Evolutionary conservation across 192 early-diverging fungal species (phyloP), one percentile per base, ranked within the genome.

Genomic region (Dimargaris xerosporica): DNA sequence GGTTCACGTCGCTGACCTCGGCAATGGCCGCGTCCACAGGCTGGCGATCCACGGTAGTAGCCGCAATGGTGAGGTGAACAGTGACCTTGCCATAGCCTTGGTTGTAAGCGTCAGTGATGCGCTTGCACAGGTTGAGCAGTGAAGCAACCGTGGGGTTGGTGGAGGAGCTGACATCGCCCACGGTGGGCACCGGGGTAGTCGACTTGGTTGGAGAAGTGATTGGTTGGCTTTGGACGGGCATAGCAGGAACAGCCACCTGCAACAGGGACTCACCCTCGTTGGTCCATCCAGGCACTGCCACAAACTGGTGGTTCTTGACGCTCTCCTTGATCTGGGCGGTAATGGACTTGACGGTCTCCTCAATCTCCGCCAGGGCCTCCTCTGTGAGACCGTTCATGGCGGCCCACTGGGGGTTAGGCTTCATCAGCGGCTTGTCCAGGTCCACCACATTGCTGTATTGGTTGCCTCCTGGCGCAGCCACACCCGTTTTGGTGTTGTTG

Each of bases 331-430:
- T 60, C 34, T 5, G 15, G 5, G 5, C 3, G 34, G 31, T 10
- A 28, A 60, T 34, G 41, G n/a, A 21, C 4, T n/a, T 41, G 41
- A 60, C 13, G 13, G 30, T 41, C 17, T 16, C 43, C 10, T 60
- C 41, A 4, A 60, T 1, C 21, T 41, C 10, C 21, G n/a, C 12
- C 58, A 19, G 16, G 34, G 15, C 26, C 5, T 41, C 39, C n/a
- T 26, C 39, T 16, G 34, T 44, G 28, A 60, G n/a, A 43, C 58
- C 58, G 58, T 60, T 60, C 58, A 60, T 60, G 16, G 31, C 26
- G 26, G 58, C 58, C 58, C 58, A 60, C 17, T 26, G 12, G 58
- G 41, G 15, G 12, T 15, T 4, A 19, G 43, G 34, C 21, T 41
- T 16, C 21, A 44, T 17, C n/a, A 60, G 31, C 16, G 58, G 58